Conservation (phyloP, 228 moss, liverwort and hornwort species). For the Sphagnum magellanicum region DNA sequence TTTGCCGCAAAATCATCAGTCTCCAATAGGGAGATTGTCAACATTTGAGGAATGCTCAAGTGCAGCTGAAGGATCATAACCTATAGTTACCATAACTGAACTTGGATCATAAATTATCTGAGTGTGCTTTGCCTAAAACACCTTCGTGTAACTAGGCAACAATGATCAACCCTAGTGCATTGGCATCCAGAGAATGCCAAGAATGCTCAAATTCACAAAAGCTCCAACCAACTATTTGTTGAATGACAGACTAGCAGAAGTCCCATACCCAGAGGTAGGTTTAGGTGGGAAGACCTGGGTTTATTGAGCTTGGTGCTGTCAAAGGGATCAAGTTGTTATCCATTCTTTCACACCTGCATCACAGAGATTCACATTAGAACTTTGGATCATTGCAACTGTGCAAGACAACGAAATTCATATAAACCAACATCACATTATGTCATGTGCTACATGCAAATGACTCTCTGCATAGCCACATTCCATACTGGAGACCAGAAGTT, state of each 20-base stretch:
- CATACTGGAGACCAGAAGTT: conserved; percentile 93
- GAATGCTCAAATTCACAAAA: conserved; percentile 9
- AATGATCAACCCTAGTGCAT: no score
- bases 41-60: conserved; percentile 12
- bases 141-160: not conserved
- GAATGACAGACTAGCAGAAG: conserved; percentile 7
- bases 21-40: conserved; percentile 6
- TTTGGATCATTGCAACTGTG: no score
- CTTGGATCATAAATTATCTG: not conserved
- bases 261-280: conserved; percentile 12
- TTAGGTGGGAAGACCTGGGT: conserved; percentile 24
- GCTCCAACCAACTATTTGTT: conserved; percentile 44
- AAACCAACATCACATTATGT: no score
- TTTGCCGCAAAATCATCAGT: conserved; percentile 1
- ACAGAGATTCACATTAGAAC: not conserved
- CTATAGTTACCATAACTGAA: conserved; percentile 4
- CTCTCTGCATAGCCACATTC: no score
- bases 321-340: conserved; percentile 72
- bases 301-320: conserved; percentile 77
- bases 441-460: no score
- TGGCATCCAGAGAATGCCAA: not conserved
- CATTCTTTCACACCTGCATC: conserved; percentile 65
- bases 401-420: not conserved
- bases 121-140: conserved; percentile 2
- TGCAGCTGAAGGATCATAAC: conserved; percentile 6